Base-by-base conservation (phyloP, 495 filamentous ascomycete species). In the Penicillium mononematosum region DNA sequence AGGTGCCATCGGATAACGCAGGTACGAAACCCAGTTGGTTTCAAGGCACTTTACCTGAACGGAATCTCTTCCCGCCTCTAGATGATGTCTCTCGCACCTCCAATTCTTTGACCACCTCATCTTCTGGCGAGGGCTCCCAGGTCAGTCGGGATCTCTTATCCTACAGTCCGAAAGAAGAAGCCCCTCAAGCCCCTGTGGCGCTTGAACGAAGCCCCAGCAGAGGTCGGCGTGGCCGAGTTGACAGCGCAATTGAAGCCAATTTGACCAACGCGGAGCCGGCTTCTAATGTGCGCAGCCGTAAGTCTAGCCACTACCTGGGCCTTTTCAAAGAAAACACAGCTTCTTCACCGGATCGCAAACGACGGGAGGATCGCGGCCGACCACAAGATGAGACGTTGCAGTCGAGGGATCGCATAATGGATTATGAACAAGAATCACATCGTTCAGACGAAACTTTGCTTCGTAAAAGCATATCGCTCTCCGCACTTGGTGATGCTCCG, bases 251-350 rank as follows among this genome's bases (percentile, higher is more conserved):
- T 61, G 85, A 90, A 58, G 91, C 92, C 42, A 90, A 86, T 38
- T 68, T 96, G 49, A 78, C 88, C 4, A 87, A 89, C 34, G 77
- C 82, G 38, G 93, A 96, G 65, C 86, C 82, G 27, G 62, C 73
- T n/a, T 71, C 74, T n/a, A 88, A 90, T 67, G 84, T 84, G 49
- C 85, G 94, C 58, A 96, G 92, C 72, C 85, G 94, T 56, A 98
- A 98, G 75, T 87, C 93, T 45, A 96, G 91, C 68, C 92, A 98
- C 70, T 90, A 89, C 64, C 72, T 98, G 45, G 85, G 94, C 4
- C 81, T 97, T 50, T 98, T 98, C 79, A 94, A 91, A 69, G 91
- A 96, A 65, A 94, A 92, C 56, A 87, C 90, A 24, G 75, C 74
- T 11, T 79, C 75, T 12, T 27, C 45, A 7, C 72, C 80, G 19